Conservation (phyloP, 495 filamentous ascomycete species). For the Neurospora africana region DNA sequence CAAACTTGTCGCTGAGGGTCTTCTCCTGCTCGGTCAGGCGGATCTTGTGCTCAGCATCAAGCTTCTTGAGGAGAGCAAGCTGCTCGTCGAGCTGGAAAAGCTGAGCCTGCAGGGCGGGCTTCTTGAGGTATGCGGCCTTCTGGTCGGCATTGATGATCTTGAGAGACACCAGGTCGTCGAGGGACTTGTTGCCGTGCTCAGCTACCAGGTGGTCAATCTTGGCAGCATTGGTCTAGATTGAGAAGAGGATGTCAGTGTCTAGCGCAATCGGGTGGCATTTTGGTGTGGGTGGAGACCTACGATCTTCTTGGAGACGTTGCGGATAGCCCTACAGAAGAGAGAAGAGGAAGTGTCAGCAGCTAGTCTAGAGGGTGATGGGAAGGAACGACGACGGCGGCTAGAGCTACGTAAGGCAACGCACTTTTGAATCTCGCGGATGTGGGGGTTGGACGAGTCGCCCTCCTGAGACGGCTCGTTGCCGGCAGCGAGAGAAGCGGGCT, state of each 20-base stretch:
- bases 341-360: slow-evolving; percentile 17
- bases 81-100: slow-evolving; percentile 74
- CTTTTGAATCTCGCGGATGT: slow-evolving; percentile 82
- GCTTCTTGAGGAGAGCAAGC: slow-evolving; percentile 69
- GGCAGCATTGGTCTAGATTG: slow-evolving; percentile 54
- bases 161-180: slow-evolving; percentile 71
- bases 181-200: slow-evolving; percentile 61
- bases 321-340: slow-evolving; percentile 54
- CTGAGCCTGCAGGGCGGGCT: slow-evolving; percentile 69
- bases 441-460: slow-evolving; percentile 53
- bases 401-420: slow-evolving; percentile 29
- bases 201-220: slow-evolving; percentile 71
- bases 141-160: slow-evolving; percentile 92
- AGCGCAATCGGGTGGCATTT: not conserved
- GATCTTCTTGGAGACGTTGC: slow-evolving; percentile 79
- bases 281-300: slow-evolving; percentile 40
- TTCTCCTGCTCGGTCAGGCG: slow-evolving; percentile 59
- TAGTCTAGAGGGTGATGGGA: not conserved
- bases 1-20: slow-evolving; percentile 57
- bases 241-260: slow-evolving; percentile 9
- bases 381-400: not conserved
- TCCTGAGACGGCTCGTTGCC: slow-evolving; percentile 40
- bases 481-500: slow-evolving; percentile 25
- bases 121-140: slow-evolving; percentile 79
- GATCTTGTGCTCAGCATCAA: slow-evolving; percentile 66